A percentile compares a stretch with the other conserved stretches of the same genome.
These are phyloP conservation scores for Pichia pseudocactophila DNA, from an alignment of 805 yeast species.

Conservation along the genomic window DNA sequence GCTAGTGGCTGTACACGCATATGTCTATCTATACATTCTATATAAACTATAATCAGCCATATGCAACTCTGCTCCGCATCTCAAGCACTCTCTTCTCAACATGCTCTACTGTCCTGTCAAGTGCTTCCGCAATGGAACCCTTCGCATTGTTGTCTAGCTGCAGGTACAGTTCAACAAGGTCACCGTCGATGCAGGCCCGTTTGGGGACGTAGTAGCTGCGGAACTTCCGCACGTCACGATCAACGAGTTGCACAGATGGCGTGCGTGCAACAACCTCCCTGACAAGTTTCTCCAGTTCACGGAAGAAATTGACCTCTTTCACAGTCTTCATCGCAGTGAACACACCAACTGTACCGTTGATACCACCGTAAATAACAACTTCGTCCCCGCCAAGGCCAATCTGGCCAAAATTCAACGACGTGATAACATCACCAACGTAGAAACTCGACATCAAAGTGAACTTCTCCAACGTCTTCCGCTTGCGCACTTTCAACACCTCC, in stretches of 20 bases:
- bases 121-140: slow-evolving; percentile 29
- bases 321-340: slow-evolving; percentile 57
- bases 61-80: slow-evolving; percentile 34
- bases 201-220: slow-evolving; percentile 79
- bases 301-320: slow-evolving; percentile 53
- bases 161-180: slow-evolving; percentile 56
- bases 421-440: slow-evolving; percentile 62
- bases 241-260: slow-evolving; percentile 30
- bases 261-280: slow-evolving; percentile 18
- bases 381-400: slow-evolving; percentile 59
- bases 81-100: slow-evolving; percentile 45
- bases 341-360: slow-evolving; percentile 76
- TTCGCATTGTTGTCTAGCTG: slow-evolving; percentile 29
- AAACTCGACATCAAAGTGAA: slow-evolving; percentile 47
- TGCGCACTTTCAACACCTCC: neutral
- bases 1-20: slow-evolving; percentile 4
- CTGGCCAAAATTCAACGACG: slow-evolving; percentile 45
- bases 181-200: slow-evolving; percentile 79
- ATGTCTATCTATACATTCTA: neutral
- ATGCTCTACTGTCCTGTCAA: slow-evolving; percentile 41
- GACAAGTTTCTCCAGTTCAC: slow-evolving; percentile 42
- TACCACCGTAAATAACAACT: slow-evolving; percentile 58
- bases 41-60: slow-evolving; percentile 9
- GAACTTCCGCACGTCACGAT: slow-evolving; percentile 57
- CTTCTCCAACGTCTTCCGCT: slow-evolving; percentile 21